Evolutionary conservation across 305 asterid genomes (phyloP).

Genomic region (Solanum hybrid): DNA sequence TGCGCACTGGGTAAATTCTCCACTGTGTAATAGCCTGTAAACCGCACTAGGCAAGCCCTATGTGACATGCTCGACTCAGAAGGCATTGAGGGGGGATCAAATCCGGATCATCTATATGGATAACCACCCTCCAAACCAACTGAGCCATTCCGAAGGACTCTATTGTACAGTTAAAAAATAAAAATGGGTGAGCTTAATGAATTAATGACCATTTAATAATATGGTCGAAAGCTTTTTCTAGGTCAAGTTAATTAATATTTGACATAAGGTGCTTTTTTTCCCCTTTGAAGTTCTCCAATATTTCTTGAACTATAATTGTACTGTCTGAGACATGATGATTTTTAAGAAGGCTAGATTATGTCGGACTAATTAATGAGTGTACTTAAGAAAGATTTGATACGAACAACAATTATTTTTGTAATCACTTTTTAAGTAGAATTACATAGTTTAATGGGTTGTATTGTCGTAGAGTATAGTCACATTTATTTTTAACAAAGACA

Average conservation of each 20-base stretch:
- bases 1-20: too few relatives aligned
- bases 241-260: neutral
- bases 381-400: neutral
- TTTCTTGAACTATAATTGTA: neutral
- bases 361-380: neutral
- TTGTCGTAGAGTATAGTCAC: neutral
- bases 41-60: too few relatives aligned
- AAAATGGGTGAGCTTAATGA: neutral
- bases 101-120: too few relatives aligned
- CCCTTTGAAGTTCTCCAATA: neutral
- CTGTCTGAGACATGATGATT: neutral
- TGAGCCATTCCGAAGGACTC: too few relatives aligned
- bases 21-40: too few relatives aligned
- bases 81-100: too few relatives aligned
- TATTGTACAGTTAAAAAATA: neutral
- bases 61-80: too few relatives aligned
- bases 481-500: too few relatives aligned
- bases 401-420: neutral
- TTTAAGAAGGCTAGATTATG: neutral
- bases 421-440: neutral
- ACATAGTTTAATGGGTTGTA: neutral
- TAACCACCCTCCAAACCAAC: too few relatives aligned
- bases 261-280: neutral
- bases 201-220: neutral
- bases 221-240: too few relatives aligned